Base-by-base conservation (phyloP, 768 basidiomycete species). In the Rhizopogon vulgaris region DNA sequence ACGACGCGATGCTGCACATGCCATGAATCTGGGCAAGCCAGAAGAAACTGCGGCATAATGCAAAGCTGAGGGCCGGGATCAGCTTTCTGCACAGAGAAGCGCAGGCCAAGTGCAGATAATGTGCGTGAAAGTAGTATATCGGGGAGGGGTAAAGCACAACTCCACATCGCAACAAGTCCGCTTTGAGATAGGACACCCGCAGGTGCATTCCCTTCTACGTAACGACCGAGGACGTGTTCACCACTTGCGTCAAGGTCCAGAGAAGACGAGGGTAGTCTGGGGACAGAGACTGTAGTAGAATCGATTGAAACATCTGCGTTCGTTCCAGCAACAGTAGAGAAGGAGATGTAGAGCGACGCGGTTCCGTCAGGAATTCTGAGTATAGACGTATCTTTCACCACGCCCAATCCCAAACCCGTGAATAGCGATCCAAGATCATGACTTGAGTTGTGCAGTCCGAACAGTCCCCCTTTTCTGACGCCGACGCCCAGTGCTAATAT, bases 401-500 rank as follows among this genome's bases (percentile, higher is more conserved):
- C 65, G 6, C 64, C 65, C 37, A 68, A 54, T 46, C 68, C 62
- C 59, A 55, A 43, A 38, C 62, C 57, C 51, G 57, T 50, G 60
- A 69, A 60, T 45, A 63, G 57, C 60, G 73, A 72, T 54, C 72
- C 62, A 59, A 78, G 69, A 53, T 68, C 56, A 66, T 78, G 70
- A 27, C 72, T 67, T 11, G 71, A 39, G n/a, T 54, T 41, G 38
- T 68, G 60, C 17, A 69, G 40, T 48, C 71, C 70, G 22, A 72
- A 65, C 12, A 61, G 30, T 4, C 68, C 63, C 0, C 75, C 77
- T 50, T 79, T 79, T 45, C 78, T 84, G 1, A 77, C 75, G 1
- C 81, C 79, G 5, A 79, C 78, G 42, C 84, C 82, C 11, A 93
- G 71, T 3, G 81, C 83, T 4, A 94, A 69, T 56, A 85, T 78